Evolutionary conservation across 1,284 basidiomycete genomes (phyloP).

Genomic region (Volvariella volvacea): DNA sequence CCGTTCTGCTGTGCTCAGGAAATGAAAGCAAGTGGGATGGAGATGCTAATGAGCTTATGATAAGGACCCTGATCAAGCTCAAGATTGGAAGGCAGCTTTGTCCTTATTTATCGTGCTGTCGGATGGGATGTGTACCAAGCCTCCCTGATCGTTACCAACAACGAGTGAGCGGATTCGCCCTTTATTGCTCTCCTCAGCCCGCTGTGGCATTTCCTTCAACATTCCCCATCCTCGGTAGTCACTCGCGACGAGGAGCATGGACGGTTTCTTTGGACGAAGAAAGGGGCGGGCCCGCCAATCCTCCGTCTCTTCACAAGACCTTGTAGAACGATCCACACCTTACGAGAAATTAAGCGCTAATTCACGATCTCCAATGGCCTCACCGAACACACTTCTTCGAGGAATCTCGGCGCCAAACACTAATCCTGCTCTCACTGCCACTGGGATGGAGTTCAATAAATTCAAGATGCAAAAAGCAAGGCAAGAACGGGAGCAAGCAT

Average conservation of each 20-base stretch:
- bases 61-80: no score
- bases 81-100: no score
- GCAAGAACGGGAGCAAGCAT: constrained; percentile 46
- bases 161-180: no score
- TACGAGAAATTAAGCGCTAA: constrained; percentile 61
- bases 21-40: no score
- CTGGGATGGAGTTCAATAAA: constrained; percentile 64
- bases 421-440: constrained; percentile 64
- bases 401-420: constrained; percentile 74
- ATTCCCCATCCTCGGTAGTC: no score
- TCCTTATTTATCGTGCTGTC: no score
- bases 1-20: no score
- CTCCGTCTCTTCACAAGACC: constrained; percentile 38
- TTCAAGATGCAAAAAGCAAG: constrained; percentile 41
- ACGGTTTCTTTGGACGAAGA: constrained; percentile 49
- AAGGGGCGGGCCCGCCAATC: constrained; percentile 39
- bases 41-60: no score
- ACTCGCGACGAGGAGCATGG: constrained; percentile 27
- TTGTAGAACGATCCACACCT: constrained; percentile 59
- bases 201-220: no score
- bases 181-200: no score
- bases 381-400: constrained; percentile 50
- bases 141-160: no score
- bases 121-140: no score
- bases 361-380: constrained; percentile 53